Evolutionary conservation across 495 filamentous ascomycete species (phyloP).

Genomic region (Trichoderma erinaceum): DNA sequence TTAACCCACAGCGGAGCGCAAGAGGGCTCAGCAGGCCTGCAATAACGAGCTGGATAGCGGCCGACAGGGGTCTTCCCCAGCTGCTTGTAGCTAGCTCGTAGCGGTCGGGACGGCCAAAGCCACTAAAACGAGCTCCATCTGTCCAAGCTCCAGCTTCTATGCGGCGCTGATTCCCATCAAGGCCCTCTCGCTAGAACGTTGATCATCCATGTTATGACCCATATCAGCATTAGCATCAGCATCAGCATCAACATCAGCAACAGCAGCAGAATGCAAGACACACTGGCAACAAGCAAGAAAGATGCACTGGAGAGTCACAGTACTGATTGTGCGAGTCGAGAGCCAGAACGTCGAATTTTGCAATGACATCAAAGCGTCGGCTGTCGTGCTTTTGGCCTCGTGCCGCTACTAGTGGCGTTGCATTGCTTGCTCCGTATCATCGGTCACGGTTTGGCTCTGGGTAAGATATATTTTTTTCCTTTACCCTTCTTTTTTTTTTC

Average conservation of each 20-base stretch:
- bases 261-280: not conserved
- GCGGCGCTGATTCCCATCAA: not conserved
- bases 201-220: not conserved
- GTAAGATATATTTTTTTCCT: not conserved
- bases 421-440: not conserved
- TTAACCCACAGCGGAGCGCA: conserved; percentile 1
- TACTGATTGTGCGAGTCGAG: not conserved
- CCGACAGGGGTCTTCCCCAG: conserved; percentile 8
- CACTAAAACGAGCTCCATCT: not conserved
- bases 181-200: not conserved
- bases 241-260: not conserved
- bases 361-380: conserved; percentile 3
- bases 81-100: not conserved
- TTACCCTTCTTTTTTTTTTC: too few species aligned
- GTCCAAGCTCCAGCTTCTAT: not conserved
- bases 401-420: not conserved
- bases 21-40: conserved; percentile 3
- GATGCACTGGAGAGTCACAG: not conserved
- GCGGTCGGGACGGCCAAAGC: not conserved
- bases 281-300: not conserved
- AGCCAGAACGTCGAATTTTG: not conserved
- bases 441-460: not conserved
- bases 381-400: conserved; percentile 6
- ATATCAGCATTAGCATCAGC: not conserved
- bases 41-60: not conserved